These are phyloP conservation scores for Hylodesmum podocarpum DNA, from an alignment of 306 rosid genomes.

Conservation along the genomic window DNA sequence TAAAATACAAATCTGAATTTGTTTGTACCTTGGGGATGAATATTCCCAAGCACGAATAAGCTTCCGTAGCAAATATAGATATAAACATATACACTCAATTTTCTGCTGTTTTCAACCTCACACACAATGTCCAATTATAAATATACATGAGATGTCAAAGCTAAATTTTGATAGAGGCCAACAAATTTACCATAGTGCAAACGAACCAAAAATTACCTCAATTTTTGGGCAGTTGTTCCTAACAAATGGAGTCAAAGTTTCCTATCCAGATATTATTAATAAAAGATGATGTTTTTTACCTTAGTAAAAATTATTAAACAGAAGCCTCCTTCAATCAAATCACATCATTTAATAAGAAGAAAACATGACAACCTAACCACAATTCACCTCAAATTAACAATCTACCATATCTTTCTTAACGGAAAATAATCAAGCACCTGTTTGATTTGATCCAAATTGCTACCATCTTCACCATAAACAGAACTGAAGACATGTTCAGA, in stretches of 20 bases:
- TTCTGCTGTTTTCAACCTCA: not conserved
- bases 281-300: not conserved
- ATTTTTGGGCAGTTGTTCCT: not conserved
- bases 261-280: not conserved
- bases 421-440: constrained; percentile 45
- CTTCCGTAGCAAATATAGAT: not conserved
- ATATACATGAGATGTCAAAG: not conserved
- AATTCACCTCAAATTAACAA: not conserved
- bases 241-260: constrained; percentile 7
- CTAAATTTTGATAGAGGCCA: not conserved
- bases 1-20: not conserved
- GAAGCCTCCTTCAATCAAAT: not conserved
- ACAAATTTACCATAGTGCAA: not conserved
- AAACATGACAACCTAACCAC: not conserved
- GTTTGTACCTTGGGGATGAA: not conserved
- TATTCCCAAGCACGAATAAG: not conserved
- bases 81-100: not conserved
- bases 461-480: constrained; percentile 67
- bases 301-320: not conserved
- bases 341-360: not conserved
- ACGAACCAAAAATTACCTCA: not conserved
- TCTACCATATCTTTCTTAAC: not conserved
- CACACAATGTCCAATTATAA: not conserved
- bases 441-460: constrained; percentile 55
- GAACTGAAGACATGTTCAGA: constrained; percentile 54